These are phyloP conservation scores for Stachybotrys echinatus DNA, from an alignment of 2,329 filamentous ascomycete genomes.

Conservation along the genomic window DNA sequence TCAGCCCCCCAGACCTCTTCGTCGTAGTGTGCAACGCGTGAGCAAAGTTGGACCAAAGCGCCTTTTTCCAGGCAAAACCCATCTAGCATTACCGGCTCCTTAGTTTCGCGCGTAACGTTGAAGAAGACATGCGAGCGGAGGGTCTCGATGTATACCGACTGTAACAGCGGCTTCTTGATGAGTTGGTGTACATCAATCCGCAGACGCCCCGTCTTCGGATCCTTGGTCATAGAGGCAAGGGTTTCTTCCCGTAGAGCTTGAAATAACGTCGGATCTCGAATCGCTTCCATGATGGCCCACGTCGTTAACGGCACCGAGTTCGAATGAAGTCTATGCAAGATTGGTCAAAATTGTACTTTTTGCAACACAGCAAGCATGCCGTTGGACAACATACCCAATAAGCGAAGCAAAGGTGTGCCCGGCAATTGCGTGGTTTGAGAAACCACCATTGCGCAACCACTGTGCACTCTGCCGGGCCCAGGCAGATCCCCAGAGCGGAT, in stretches of 20 bases:
- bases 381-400: background rate
- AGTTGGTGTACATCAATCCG: slow-evolving; percentile 13
- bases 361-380: no score
- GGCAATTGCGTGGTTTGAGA: slow-evolving; percentile 7
- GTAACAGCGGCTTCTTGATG: slow-evolving; percentile 15
- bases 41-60: background rate
- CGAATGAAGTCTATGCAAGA: slow-evolving; percentile 15
- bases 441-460: slow-evolving; percentile 14
- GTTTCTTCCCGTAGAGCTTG: slow-evolving; percentile 14
- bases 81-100: background rate
- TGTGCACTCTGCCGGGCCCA: slow-evolving; percentile 3
- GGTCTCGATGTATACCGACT: slow-evolving; percentile 19
- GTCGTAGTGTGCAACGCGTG: background rate
- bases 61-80: background rate
- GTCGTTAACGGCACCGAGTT: slow-evolving; percentile 21
- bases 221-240: slow-evolving; percentile 1
- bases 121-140: slow-evolving; percentile 18
- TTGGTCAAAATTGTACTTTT: background rate
- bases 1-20: background rate
- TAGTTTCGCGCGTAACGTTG: slow-evolving; percentile 14
- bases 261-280: slow-evolving; percentile 14
- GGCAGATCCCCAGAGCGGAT: background rate
- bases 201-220: slow-evolving; percentile 7
- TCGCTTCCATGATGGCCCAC: slow-evolving; percentile 21
- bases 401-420: background rate